Evolutionary conservation across 331 rosid genomes (phyloP).

Genomic region (Cydonia oblonga): DNA sequence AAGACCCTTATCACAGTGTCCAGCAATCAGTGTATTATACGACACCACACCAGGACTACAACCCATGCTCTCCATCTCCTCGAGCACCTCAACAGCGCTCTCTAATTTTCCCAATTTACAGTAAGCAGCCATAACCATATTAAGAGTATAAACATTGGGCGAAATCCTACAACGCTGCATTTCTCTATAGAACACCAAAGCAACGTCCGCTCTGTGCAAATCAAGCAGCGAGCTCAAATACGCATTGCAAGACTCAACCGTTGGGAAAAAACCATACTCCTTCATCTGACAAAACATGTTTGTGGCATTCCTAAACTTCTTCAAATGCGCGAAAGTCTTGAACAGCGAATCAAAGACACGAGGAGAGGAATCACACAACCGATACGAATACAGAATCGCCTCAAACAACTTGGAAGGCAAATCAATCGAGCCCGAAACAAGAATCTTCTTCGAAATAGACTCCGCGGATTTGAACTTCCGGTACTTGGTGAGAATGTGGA

Average conservation of each 20-base stretch:
- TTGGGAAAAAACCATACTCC: slow-evolving; percentile 59
- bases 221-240: slow-evolving; percentile 53
- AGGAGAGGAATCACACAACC: slow-evolving; percentile 55
- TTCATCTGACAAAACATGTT: slow-evolving; percentile 50
- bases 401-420: slow-evolving; percentile 47
- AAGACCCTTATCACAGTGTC: slow-evolving; percentile 58
- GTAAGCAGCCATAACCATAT: slow-evolving; percentile 58
- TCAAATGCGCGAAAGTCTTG: slow-evolving; percentile 60
- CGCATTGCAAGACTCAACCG: slow-evolving; percentile 68
- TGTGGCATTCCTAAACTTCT: slow-evolving; percentile 51
- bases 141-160: slow-evolving; percentile 55
- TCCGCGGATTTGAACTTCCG: slow-evolving; percentile 48
- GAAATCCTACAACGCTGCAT: slow-evolving; percentile 39
- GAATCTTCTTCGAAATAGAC: slow-evolving; percentile 28
- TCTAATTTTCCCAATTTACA: slow-evolving; percentile 56
- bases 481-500: slow-evolving; percentile 58
- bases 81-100: slow-evolving; percentile 37
- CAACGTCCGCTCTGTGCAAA: slow-evolving; percentile 44
- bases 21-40: slow-evolving; percentile 60
- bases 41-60: slow-evolving; percentile 51
- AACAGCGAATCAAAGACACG: slow-evolving; percentile 60
- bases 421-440: slow-evolving; percentile 24
- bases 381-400: slow-evolving; percentile 40
- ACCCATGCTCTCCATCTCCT: slow-evolving; percentile 57
- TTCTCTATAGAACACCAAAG: slow-evolving; percentile 40